Conservation (phyloP, 2,329 filamentous ascomycete species). For the Hymenoscyphus fructigenus region DNA sequence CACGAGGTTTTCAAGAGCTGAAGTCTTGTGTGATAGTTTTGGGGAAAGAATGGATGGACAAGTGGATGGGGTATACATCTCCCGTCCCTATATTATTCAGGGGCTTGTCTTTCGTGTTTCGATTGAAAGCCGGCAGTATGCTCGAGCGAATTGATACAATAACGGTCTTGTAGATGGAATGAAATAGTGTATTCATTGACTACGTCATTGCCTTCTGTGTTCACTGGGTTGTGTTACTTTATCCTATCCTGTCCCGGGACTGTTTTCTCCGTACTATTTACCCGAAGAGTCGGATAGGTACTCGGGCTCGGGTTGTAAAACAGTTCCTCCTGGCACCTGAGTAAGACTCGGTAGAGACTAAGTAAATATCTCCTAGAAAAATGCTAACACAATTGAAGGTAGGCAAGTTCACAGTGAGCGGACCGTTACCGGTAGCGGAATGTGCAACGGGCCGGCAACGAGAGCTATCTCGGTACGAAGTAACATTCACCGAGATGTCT, state of each 20-base stretch:
- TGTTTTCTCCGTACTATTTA: neutral
- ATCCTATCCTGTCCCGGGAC: neutral
- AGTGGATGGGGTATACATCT: conserved; percentile 3
- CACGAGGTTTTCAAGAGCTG: conserved; percentile 35
- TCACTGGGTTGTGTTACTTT: neutral
- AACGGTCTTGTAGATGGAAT: conserved; percentile 2
- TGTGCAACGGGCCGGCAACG: neutral
- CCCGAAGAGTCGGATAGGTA: neutral
- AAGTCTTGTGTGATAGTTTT: conserved; percentile 29
- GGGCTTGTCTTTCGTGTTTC: neutral
- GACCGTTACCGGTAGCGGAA: neutral
- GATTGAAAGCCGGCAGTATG: neutral
- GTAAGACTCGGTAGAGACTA: no score
- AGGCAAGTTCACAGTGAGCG: neutral
- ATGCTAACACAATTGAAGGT: neutral
- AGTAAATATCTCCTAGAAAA: no score
- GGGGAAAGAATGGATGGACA: neutral
- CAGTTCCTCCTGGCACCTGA: no score
- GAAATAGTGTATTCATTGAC: neutral
- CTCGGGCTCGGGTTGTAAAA: no score
- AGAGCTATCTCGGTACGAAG: neutral
- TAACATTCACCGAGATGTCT: neutral
- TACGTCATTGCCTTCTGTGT: neutral
- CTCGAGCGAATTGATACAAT: neutral
- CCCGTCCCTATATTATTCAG: neutral